Percentiles rank a stretch among this genome's conserved stretches.
These are phyloP conservation scores for Thermothielavioides terrestris DNA, from an alignment of 495 filamentous ascomycete species.

Conservation along the genomic window DNA sequence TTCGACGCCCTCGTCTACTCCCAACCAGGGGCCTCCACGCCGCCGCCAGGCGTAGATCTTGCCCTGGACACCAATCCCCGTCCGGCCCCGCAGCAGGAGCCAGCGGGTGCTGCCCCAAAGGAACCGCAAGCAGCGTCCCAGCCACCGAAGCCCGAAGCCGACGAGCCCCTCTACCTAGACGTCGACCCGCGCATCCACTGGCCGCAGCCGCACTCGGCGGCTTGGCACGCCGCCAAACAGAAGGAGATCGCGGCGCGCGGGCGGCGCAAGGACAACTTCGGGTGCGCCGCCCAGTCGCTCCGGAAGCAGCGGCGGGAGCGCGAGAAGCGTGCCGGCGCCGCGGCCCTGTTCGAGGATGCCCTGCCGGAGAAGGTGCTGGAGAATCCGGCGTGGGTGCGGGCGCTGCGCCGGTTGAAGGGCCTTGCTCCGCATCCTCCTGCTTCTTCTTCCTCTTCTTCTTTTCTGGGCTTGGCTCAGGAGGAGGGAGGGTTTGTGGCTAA, in stretches of 20 bases:
- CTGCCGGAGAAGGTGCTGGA: conserved; percentile 23
- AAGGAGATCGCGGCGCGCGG: conserved; percentile 36
- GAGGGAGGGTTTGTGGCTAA: not conserved
- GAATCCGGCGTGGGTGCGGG: conserved; percentile 23
- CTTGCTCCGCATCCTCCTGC: not conserved
- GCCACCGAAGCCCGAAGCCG: conserved; percentile 1
- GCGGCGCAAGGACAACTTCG: conserved; percentile 33
- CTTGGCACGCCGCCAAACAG: conserved; percentile 34
- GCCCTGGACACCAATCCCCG: not conserved
- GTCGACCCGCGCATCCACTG: conserved; percentile 41
- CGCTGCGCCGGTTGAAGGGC: conserved; percentile 10
- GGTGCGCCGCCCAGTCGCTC: conserved; percentile 29
- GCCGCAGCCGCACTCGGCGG: conserved; percentile 26
- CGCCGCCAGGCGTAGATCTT: conserved; percentile 1
- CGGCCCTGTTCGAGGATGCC: conserved; percentile 11
- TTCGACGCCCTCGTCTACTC: conserved; percentile 16
- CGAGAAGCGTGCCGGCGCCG: conserved; percentile 5
- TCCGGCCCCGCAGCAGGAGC: not conserved
- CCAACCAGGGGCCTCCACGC: conserved; percentile 7
- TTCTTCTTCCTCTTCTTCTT: not conserved
- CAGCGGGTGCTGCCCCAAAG: too few species aligned
- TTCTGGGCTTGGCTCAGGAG: not conserved
- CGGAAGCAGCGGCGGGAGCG: conserved; percentile 20
- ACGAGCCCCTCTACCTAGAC: conserved; percentile 18
- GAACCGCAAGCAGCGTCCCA: too few species aligned